A percentile compares a stretch with the other conserved stretches of the same genome.
Evolutionary conservation across 2,329 filamentous ascomycete species (phyloP).

Genomic region (Penicillium sp.): DNA sequence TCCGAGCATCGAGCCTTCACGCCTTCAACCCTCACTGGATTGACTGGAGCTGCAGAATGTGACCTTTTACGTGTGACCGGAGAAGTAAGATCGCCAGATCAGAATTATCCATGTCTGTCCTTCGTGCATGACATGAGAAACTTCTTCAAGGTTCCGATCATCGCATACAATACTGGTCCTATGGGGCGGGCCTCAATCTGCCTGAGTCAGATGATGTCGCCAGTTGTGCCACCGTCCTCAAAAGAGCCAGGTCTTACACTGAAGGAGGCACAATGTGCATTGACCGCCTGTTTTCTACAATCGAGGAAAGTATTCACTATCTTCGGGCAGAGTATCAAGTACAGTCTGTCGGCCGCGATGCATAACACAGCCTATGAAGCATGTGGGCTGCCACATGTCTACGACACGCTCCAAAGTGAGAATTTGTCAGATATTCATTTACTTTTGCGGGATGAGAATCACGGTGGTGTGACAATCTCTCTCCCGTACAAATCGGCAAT

Average conservation of each 20-base stretch:
- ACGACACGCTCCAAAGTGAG: slow-evolving; percentile 10
- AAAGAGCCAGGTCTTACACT: slow-evolving; percentile 6
- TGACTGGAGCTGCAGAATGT: slow-evolving; percentile 1
- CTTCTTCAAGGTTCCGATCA: slow-evolving; percentile 13
- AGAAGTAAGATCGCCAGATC: slow-evolving; percentile 1
- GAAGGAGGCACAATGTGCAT: slow-evolving; percentile 15
- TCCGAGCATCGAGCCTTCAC: not conserved
- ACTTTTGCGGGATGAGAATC: slow-evolving; percentile 14
- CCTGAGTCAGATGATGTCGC: slow-evolving; percentile 27
- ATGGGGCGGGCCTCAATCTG: slow-evolving; percentile 24
- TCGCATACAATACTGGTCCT: slow-evolving; percentile 25
- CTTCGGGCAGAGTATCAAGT: slow-evolving; percentile 25
- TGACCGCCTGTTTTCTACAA: slow-evolving; percentile 16
- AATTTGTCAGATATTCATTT: slow-evolving; percentile 13
- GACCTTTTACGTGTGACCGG: slow-evolving; percentile 21
- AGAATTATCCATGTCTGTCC: slow-evolving; percentile 16
- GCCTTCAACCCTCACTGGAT: not conserved
- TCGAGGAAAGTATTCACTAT: slow-evolving; percentile 23
- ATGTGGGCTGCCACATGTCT: slow-evolving; percentile 29
- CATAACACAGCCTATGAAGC: slow-evolving; percentile 28
- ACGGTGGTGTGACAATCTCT: slow-evolving; percentile 25
- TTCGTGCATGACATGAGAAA: slow-evolving; percentile 6
- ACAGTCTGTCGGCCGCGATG: slow-evolving; percentile 31
- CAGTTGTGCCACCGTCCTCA: slow-evolving; percentile 14
- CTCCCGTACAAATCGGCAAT: slow-evolving; percentile 30